Evolutionary conservation across 768 basidiomycete genomes (phyloP), one percentile per base, ranked within the genome.

Genomic region (Leccinum pellstonianum): DNA sequence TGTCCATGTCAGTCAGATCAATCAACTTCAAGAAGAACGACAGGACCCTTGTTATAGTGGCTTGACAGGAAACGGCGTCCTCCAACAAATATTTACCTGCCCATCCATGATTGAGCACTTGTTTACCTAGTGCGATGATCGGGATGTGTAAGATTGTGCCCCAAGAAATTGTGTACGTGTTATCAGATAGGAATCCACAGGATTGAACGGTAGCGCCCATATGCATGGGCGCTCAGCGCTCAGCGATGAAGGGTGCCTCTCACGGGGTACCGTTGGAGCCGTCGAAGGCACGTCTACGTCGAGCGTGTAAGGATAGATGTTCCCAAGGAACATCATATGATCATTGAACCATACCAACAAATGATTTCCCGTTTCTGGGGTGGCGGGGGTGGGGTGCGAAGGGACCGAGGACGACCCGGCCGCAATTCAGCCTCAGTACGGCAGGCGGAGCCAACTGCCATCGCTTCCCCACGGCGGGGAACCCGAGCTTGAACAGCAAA

Each of bases 31-130:
- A 6, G 43, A 46, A 46, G 43, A 14, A 25, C 11, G 64, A 63
- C 65, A 66, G 52, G n/a, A 41, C 41, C 52, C 59, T 56, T 38
- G 55, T 17, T 52, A 29, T 29, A 46, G 50, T 54, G 55, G 47
- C 60, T 52, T 46, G 62, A 61, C 58, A 25, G 11, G 41, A 27
- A 31, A 27, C 14, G 56, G 37, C 25, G 35, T n/a, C 58, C 21
- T 12, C 25, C 51, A 47, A 64, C 62, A 52, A 52, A 41, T 3
- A 10, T 17, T 15, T 35, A n/a, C 35, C 52, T 23, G n/a, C 27
- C 35, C 35, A 27, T 55, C 19, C 38, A 35, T 62, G 49, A 56
- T 19, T 43, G n/a, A 43, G 10, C 61, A 23, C 15, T 27, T 12
- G 19, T 11, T 17, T 47, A n/a, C 31, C 43, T 21, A 37, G 38